Evolutionary conservation across 805 yeast genomes (phyloP), one percentile per base, ranked within the genome.

Genomic region (Kregervanrija delftensis): DNA sequence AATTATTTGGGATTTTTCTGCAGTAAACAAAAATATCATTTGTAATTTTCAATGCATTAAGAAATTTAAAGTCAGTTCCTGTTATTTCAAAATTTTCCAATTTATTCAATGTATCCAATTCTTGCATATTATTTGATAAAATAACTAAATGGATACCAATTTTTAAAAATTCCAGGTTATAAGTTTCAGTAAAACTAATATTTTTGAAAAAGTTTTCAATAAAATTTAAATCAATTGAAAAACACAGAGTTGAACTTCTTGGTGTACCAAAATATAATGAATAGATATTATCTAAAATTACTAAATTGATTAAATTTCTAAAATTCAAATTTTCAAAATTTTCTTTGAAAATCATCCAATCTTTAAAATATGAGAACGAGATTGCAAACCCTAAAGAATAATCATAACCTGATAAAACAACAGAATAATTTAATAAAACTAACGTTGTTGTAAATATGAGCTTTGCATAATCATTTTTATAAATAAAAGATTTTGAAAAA

Each of bases 401-500:
- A 33, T 72, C 69, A 42, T 75, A 77, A 0, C 90, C 89, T 17
- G 79, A 73, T 35, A 81, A 64, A 2, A 80, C 63, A 9, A 81
- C 69, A 9, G 78, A 63, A 54, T 79, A 83, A 54, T 81, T 81
- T 30, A 79, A 55, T 9, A 74, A 52, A 0, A 67, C 61, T 43
- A 76, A 59, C 0, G 74, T 61, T 2, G 67, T 54, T 8, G 68
- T 53, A 38, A 70, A 68, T 11, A 71, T 51, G 10, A 65, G 37
- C 40, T 54, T 64, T 16, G 61, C 54, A 34, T 50, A 42, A 30
- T 51, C 52, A 34, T 61, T 58, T 31, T 51, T 47, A 36, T 53
- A 63, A 55, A 65, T 57, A 31, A 53, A 51, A 2, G 60, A 54
- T 45, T 58, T 59, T 11, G 60, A 48, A 0, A 76, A 72, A 50